Evolutionary conservation across 1,139 yeast species (phyloP).

Genomic region (Blastobotrys raffinosifermentans): DNA sequence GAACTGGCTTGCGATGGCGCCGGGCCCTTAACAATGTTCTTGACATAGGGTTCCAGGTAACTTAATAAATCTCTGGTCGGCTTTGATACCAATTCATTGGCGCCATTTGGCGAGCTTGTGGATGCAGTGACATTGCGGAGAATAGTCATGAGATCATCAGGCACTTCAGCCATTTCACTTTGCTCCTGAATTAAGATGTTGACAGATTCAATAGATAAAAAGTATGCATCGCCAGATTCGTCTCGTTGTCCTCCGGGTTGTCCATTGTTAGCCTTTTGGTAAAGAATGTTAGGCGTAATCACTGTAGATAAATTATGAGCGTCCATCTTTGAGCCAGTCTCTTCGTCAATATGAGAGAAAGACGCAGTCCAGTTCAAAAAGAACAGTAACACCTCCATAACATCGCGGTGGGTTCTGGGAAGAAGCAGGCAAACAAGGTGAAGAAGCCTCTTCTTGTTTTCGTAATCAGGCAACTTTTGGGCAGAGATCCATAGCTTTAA

Average conservation of each 20-base stretch:
- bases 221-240: conserved; percentile 67
- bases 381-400: conserved; percentile 77
- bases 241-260: conserved; percentile 31
- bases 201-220: conserved; percentile 86
- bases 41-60: conserved; percentile 24
- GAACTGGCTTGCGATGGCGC: not conserved
- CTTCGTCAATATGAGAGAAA: conserved; percentile 62
- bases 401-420: conserved; percentile 77
- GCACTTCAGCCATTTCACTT: conserved; percentile 74
- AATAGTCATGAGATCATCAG: conserved; percentile 41
- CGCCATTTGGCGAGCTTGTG: too few relatives aligned
- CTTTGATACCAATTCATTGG: too few relatives aligned
- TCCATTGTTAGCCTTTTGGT: conserved; percentile 31
- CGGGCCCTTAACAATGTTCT: conserved; percentile 10
- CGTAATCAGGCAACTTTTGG: conserved; percentile 47
- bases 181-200: conserved; percentile 78
- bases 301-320: conserved; percentile 93
- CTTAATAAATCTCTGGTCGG: conserved; percentile 30
- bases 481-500: conserved; percentile 80
- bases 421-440: conserved; percentile 73
- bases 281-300: conserved; percentile 84
- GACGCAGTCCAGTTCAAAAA: conserved; percentile 96
- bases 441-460: conserved; percentile 49
- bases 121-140: conserved; percentile 17
- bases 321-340: conserved; percentile 89